Evolutionary conservation across 768 basidiomycete species (phyloP), one percentile per base, ranked within the genome.

Genomic region (Mycena capillaripes): DNA sequence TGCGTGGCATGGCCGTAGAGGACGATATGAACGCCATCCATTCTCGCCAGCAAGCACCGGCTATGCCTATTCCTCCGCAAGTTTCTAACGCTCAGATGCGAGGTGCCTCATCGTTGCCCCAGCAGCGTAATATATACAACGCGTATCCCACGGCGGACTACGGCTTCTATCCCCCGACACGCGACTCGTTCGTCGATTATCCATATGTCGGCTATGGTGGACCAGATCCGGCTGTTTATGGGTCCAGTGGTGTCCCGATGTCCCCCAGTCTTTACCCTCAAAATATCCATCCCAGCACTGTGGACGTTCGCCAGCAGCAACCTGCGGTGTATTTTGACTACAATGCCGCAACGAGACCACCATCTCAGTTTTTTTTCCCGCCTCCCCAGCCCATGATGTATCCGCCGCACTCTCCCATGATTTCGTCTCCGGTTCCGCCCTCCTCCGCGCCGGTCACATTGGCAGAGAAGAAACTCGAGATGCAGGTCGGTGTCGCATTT

Each of bases 311-410:
- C 72, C 83, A 84, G 57, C 86, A 86, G 73, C 90, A 90, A 73
- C 82, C 88, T 38, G 85, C 85, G 42, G 72, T 89, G 61, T 92
- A 89, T 80, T 93, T 89, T 63, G 91, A 92, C 75, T 93, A 89
- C 75, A 78, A 85, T 59, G 83, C 82, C 21, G 82, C 84, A 55
- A 81, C 85, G 57, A 86, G 87, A 52, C 84, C 87, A 5, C 82
- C 87, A 38, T 89, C 91, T 16, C 92, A 89, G 70, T 93, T 86
- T 76, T 94, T 86, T 77, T 92, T 90, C 76, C 85, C 89, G 32
- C 76, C 87, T 17, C 86, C 84, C 70, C 92, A 91, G 76, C 81
- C 89, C 8, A 84, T 93, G 77, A 82, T 93, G 70, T 93, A 90
- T 79, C 86, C 89, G 69, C 83, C 87, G 30, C 87, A 88, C 63